Percentiles rank a stretch among this genome's conserved stretches.
Conservation (phyloP, 2,329 filamentous ascomycete species). For the Aspergillus uvarum region DNA sequence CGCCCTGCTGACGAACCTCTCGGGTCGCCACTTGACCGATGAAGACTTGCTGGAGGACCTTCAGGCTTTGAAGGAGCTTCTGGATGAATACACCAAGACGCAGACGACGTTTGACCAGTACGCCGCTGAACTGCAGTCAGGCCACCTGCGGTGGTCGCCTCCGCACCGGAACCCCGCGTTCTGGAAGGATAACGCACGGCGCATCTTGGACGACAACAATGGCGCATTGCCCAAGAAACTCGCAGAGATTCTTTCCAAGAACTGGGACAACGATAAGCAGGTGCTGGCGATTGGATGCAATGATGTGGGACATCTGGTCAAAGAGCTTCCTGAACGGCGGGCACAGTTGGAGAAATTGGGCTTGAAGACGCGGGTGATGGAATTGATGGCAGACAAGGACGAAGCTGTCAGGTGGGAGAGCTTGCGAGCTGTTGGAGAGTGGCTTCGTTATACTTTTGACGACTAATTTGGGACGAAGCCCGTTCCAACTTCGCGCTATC, state of each 20-base stretch:
- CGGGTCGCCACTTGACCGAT: conserved; percentile 52
- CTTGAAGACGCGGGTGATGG: conserved; percentile 85
- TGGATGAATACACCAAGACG: conserved; percentile 79
- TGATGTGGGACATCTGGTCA: conserved; percentile 83
- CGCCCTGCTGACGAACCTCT: conserved; percentile 57
- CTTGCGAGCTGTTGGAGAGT: conserved; percentile 77
- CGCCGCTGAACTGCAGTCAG: conserved; percentile 78
- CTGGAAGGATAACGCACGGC: conserved; percentile 87
- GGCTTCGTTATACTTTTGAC: conserved; percentile 70
- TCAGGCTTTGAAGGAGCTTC: conserved; percentile 58
- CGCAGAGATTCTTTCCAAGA: conserved; percentile 79
- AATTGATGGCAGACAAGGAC: conserved; percentile 85
- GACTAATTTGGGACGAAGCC: conserved; percentile 25
- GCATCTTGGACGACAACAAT: conserved; percentile 80
- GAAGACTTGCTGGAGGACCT: conserved; percentile 52
- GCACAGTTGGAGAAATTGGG: conserved; percentile 77
- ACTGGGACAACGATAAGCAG: conserved; percentile 79
- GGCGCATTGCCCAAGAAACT: conserved; percentile 76
- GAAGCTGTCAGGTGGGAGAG: conserved; percentile 92
- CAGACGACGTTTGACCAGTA: conserved; percentile 69
- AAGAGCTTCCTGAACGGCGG: conserved; percentile 83
- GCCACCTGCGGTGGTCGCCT: conserved; percentile 88
- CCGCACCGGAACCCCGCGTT: conserved; percentile 84
- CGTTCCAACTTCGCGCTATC: not conserved
- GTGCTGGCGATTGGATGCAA: conserved; percentile 92